A percentile compares a stretch with the other conserved stretches of the same genome.
Conservation (phyloP, 2,329 filamentous ascomycete species). For the Paradendryphiella salina region DNA sequence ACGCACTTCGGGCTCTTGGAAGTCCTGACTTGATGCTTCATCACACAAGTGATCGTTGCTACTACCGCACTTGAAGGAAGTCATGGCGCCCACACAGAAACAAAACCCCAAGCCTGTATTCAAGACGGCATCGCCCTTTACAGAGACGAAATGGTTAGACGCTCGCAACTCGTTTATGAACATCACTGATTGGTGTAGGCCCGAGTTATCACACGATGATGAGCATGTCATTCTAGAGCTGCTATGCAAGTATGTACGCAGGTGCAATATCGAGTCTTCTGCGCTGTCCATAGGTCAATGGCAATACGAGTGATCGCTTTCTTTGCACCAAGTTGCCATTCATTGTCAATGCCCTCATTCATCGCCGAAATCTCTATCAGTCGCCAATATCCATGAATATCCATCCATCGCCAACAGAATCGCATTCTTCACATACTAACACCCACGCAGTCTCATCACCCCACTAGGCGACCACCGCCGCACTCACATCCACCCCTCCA, state of each 20-base stretch:
- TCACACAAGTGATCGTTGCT: too few relatives aligned
- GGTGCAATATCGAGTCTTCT: background rate
- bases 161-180: background rate
- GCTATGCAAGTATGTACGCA: constrained; percentile 62
- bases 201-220: constrained; percentile 59
- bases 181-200: constrained; percentile 54
- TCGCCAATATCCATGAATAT: too few relatives aligned
- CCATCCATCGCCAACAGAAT: too few relatives aligned
- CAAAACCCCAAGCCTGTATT: constrained; percentile 58
- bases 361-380: too few relatives aligned
- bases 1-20: constrained; percentile 9
- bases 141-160: constrained; percentile 61
- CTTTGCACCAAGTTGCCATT: too few relatives aligned
- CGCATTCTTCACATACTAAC: background rate
- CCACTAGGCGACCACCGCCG: constrained; percentile 66
- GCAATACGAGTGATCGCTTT: too few relatives aligned
- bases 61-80: too few relatives aligned
- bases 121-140: constrained; percentile 68
- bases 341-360: too few relatives aligned
- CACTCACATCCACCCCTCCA: constrained; percentile 59
- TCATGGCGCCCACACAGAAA: constrained; percentile 32
- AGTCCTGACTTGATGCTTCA: background rate
- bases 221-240: constrained; percentile 69
- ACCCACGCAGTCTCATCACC: constrained; percentile 58
- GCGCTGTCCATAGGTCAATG: too few relatives aligned